Evolutionary conservation across 495 filamentous ascomycete species (phyloP), one percentile per base, ranked within the genome.

Genomic region (Annulohypoxylon maeteangense): DNA sequence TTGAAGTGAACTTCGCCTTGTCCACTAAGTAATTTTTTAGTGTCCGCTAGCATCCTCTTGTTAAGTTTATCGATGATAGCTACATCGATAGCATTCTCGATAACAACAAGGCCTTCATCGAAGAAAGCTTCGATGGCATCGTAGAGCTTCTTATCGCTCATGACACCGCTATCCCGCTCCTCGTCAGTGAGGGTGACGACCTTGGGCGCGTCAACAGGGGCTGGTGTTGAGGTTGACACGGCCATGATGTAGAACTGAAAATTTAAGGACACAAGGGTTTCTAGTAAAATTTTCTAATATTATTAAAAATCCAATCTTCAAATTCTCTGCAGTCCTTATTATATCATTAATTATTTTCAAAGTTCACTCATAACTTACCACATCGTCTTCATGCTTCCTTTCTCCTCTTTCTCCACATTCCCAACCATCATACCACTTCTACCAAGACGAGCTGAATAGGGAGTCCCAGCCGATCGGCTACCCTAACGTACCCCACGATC

Each of bases 51-150:
- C 47, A 51, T 51, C 47, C 47, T 23, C 47, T 51, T 51, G 4
- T 51, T 51, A 4, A 51, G 47, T 23, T 51, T 51, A 12, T 51
- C 47, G 10, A 51, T 51, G 23, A 51, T 51, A 31, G 47, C 10
- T 11, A 51, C 47, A n/a, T 51, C 47, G 7, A 51, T 51, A 3
- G 47, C 47, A 29, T 51, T 51, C 47, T 51, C 47, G 25, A 51
- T 31, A 14, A 51, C 47, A n/a, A 51, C 47, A n/a, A 51, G 47
- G 7, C 47, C 47, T n/a, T 51, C 47, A 3, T 23, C 29, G 11
- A 51, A 51, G 23, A 51, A 51, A 29, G 47, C 47, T 51, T 51
- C 47, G 2, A 51, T 51, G 14, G 47, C 47, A 51, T 51, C 47
- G 16, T 29, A 51, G 23, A 51, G 47, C 47, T 51, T 51, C 23